Percentiles rank a stretch among this genome's conserved stretches.
These are phyloP conservation scores for Nyssa sinensis DNA, from an alignment of 148 eudicot genomes.

Conservation along the genomic window DNA sequence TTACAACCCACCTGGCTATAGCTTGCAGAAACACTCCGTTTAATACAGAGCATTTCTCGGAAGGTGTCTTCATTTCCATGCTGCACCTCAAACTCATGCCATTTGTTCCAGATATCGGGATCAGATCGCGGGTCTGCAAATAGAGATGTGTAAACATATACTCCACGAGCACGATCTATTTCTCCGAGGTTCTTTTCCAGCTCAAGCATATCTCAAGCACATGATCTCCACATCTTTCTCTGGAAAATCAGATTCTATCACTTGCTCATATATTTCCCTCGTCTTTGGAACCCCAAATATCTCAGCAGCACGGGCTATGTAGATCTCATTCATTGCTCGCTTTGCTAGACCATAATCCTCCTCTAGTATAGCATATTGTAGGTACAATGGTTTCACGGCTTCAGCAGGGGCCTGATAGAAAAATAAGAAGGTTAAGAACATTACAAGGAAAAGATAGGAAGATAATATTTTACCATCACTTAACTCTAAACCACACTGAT, in stretches of 20 bases:
- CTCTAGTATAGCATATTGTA: slow-evolving; percentile 91
- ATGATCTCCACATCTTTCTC: slow-evolving; percentile 84
- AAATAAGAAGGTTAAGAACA: slow-evolving; percentile 7
- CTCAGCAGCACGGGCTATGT: slow-evolving; percentile 91
- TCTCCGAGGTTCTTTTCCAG: slow-evolving; percentile 97
- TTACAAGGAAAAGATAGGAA: background rate
- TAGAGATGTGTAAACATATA: slow-evolving; percentile 61
- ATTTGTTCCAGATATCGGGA: slow-evolving; percentile 75
- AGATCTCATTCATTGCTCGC: slow-evolving; percentile 88
- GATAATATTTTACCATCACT: background rate
- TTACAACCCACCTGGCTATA: slow-evolving; percentile 64
- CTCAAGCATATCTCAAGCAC: slow-evolving; percentile 87
- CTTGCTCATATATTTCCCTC: slow-evolving; percentile 89
- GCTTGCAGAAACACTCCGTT: slow-evolving; percentile 79
- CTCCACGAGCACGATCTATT: slow-evolving; percentile 80
- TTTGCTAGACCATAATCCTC: slow-evolving; percentile 92
- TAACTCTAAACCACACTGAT: background rate
- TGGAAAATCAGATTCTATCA: slow-evolving; percentile 86
- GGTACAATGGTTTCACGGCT: slow-evolving; percentile 69
- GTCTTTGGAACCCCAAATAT: slow-evolving; percentile 92
- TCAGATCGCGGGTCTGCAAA: slow-evolving; percentile 85
- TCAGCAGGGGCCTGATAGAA: slow-evolving; percentile 82
- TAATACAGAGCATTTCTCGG: slow-evolving; percentile 85
- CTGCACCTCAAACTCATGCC: slow-evolving; percentile 93
- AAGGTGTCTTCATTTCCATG: slow-evolving; percentile 97